These are phyloP conservation scores for Rhynchosporium secalis DNA, from an alignment of 2,329 filamentous ascomycete genomes.

Conservation along the genomic window DNA sequence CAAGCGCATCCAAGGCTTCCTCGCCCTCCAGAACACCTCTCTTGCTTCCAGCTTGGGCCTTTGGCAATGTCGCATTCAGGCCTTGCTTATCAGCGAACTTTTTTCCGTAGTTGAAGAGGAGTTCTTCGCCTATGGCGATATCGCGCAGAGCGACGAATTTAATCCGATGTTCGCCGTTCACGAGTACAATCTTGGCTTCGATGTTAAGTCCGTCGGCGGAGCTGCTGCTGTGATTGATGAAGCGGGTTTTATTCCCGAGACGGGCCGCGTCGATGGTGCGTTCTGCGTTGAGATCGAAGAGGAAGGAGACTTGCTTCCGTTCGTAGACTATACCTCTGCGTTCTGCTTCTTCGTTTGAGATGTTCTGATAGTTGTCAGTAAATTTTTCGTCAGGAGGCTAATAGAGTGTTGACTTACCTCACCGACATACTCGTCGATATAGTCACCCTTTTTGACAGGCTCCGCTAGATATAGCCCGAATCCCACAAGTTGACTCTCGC, in stretches of 20 bases:
- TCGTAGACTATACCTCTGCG: conserved; percentile 41
- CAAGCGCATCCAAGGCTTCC: conserved; percentile 31
- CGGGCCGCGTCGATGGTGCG: conserved; percentile 67
- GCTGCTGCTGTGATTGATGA: conserved; percentile 74
- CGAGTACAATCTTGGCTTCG: conserved; percentile 67
- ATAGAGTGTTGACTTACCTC: conserved; percentile 50
- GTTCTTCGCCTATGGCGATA: conserved; percentile 70
- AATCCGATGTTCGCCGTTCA: conserved; percentile 75
- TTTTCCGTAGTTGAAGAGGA: conserved; percentile 80
- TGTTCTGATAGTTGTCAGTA: conserved; percentile 49
- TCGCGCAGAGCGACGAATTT: conserved; percentile 68
- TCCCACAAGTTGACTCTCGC: conserved; percentile 65
- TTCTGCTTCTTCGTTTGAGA: conserved; percentile 43
- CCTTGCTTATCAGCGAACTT: conserved; percentile 57
- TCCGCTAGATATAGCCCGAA: conserved; percentile 70
- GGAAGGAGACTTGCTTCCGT: conserved; percentile 44
- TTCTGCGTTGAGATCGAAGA: conserved; percentile 53
- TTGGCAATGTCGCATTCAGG: conserved; percentile 50
- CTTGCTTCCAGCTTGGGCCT: conserved; percentile 25
- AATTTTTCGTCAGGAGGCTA: not conserved
- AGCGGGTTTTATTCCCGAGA: conserved; percentile 78
- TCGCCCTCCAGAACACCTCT: conserved; percentile 31
- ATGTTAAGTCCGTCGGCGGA: conserved; percentile 63
- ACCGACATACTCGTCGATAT: conserved; percentile 78
- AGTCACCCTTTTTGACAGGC: conserved; percentile 55